phyloP scores from a whole-genome alignment of 768 basidiomycete genomes.

The Lactifluus piperatus region DNA sequence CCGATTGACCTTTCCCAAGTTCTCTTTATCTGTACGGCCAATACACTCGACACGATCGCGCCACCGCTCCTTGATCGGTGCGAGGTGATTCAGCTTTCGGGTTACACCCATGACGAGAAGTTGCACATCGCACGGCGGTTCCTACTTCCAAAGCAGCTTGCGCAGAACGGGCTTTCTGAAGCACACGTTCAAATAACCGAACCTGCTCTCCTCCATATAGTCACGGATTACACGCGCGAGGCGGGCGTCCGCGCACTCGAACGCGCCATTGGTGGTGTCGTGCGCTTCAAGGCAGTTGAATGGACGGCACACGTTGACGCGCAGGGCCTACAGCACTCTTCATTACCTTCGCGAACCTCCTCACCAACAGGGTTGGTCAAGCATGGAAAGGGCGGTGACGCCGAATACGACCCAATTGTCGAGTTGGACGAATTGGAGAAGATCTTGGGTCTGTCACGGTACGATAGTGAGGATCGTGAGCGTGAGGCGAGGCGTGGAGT shows the following conservation, averaged over 20 bases:
- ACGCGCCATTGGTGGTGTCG: constrained; percentile 79
- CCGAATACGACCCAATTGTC: constrained; percentile 48
- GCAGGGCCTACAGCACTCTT: constrained; percentile 19
- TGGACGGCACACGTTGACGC: constrained; percentile 63
- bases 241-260: constrained; percentile 91
- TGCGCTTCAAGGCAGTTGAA: constrained; percentile 87
- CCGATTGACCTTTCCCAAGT: constrained; percentile 84
- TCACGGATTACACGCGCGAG: constrained; percentile 79
- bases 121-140: constrained; percentile 81
- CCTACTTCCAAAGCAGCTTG: constrained; percentile 82
- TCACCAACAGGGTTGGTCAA: neutral
- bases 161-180: constrained; percentile 61
- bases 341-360: constrained; percentile 5
- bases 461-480: constrained; percentile 74
- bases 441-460: constrained; percentile 73
- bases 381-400: neutral
- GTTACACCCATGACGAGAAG: constrained; percentile 88
- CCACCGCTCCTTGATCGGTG: constrained; percentile 84
- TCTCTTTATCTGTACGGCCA: constrained; percentile 89
- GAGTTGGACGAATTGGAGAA: constrained; percentile 67
- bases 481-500: constrained; percentile 66
- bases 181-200: constrained; percentile 59
- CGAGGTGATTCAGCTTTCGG: constrained; percentile 76
- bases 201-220: constrained; percentile 59
- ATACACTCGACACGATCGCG: constrained; percentile 82